Conservation (phyloP, 352 stramenopile species). For the Pythium coloratum region DNA sequence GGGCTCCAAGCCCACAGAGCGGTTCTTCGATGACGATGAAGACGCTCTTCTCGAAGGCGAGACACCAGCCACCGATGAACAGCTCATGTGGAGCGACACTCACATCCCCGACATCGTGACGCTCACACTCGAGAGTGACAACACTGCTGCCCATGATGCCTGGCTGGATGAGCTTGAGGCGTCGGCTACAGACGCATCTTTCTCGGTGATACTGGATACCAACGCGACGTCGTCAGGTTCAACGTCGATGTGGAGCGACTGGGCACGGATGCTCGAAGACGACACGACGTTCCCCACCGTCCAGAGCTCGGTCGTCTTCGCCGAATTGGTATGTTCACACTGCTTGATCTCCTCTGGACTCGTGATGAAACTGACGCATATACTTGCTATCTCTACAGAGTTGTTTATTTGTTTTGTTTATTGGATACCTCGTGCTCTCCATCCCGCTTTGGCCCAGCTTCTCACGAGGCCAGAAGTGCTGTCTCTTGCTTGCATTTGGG, state of each 20-base stretch:
- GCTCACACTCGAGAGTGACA: constrained; percentile 8
- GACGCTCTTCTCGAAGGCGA: neutral
- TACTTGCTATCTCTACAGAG: constrained; percentile 29
- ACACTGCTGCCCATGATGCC: neutral
- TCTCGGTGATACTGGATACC: neutral
- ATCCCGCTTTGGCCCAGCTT: constrained; percentile 59
- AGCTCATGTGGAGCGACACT: neutral
- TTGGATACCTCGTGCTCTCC: constrained; percentile 52
- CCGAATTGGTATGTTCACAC: constrained; percentile 18
- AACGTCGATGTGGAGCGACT: neutral
- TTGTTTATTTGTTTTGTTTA: constrained; percentile 64
- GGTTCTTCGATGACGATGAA: constrained; percentile 6
- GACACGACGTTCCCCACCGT: constrained; percentile 15
- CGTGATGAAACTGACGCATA: neutral
- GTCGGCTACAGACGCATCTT: neutral
- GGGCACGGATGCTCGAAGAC: constrained; percentile 8
- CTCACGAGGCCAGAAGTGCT: constrained; percentile 55
- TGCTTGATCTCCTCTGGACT: neutral
- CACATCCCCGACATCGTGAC: constrained; percentile 21
- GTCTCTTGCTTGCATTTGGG: constrained; percentile 43
- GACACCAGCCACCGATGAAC: neutral
- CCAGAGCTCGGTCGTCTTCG: constrained; percentile 26
- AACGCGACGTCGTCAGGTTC: neutral
- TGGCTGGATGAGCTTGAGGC: neutral
- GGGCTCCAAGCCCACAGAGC: neutral